phyloP scores from a whole-genome alignment of 495 filamentous ascomycete species.

The Hypoxylon fuscum region DNA sequence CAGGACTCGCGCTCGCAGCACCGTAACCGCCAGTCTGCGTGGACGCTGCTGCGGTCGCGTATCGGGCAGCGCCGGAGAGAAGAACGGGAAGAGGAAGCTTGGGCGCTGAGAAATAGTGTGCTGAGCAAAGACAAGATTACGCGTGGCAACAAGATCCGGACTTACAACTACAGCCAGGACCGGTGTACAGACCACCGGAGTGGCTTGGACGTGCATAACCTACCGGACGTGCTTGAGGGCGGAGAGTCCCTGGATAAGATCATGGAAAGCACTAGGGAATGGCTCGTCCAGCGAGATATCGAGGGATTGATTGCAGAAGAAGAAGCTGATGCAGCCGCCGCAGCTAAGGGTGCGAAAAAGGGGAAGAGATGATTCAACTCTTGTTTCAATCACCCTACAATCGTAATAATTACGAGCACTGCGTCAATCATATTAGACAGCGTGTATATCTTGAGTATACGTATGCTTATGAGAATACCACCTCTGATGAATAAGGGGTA shows the following conservation, averaged over 20 bases:
- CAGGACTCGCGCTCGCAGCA: slow-evolving; percentile 94
- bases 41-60: slow-evolving; percentile 82
- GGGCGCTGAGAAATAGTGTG: slow-evolving; percentile 74
- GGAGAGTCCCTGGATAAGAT: slow-evolving; percentile 75
- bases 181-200: slow-evolving; percentile 93
- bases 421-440: too few relatives aligned
- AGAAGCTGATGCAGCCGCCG: slow-evolving; percentile 44
- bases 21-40: slow-evolving; percentile 84
- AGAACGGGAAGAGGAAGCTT: slow-evolving; percentile 83
- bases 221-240: slow-evolving; percentile 81
- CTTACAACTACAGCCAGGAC: slow-evolving; percentile 94
- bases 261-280: slow-evolving; percentile 81
- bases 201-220: slow-evolving; percentile 81
- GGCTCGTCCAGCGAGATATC: slow-evolving; percentile 82
- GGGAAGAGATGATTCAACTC: slow-evolving; percentile 40
- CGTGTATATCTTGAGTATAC: too few relatives aligned
- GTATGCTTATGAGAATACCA: too few relatives aligned
- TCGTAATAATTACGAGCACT: too few relatives aligned
- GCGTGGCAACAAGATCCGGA: slow-evolving; percentile 90
- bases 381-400: too few relatives aligned
- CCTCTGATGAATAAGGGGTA: too few relatives aligned
- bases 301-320: slow-evolving; percentile 67
- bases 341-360: slow-evolving; percentile 39
- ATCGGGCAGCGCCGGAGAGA: slow-evolving; percentile 83
- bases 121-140: slow-evolving; percentile 84